Conservation (phyloP, 805 yeast genomes). For the Candida corydali region DNA sequence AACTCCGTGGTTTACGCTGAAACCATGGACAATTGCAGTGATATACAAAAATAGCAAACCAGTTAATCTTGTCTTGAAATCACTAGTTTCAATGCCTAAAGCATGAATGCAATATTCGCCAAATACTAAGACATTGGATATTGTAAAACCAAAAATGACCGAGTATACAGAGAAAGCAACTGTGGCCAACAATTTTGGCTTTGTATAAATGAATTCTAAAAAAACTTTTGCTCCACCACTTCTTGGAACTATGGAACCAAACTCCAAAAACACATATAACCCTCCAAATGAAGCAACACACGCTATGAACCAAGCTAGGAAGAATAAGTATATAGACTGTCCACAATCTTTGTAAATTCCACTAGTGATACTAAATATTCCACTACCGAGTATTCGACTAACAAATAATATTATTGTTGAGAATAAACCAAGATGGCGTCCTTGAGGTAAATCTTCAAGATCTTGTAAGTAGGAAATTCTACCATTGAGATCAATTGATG, state of each 20-base stretch:
- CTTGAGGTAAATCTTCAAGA: slow-evolving; percentile 61
- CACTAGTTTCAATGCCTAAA: slow-evolving; percentile 36
- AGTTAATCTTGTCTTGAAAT: slow-evolving; percentile 29
- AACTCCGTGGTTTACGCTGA: slow-evolving; percentile 58
- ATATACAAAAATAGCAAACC: slow-evolving; percentile 25
- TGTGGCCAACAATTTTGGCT: slow-evolving; percentile 53
- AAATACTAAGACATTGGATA: slow-evolving; percentile 55
- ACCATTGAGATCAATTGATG: slow-evolving; percentile 9
- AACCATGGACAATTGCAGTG: slow-evolving; percentile 46
- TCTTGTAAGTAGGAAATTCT: slow-evolving; percentile 22
- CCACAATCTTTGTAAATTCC: slow-evolving; percentile 65
- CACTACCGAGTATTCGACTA: slow-evolving; percentile 72
- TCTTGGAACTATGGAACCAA: slow-evolving; percentile 68
- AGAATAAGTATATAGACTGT: slow-evolving; percentile 58
- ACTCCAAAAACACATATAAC: slow-evolving; percentile 58
- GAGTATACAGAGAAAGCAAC: slow-evolving; percentile 48
- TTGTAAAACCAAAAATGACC: slow-evolving; percentile 50
- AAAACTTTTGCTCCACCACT: slow-evolving; percentile 71
- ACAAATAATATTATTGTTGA: slow-evolving; percentile 62
- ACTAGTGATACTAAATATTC: slow-evolving; percentile 71
- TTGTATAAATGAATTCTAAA: slow-evolving; percentile 60
- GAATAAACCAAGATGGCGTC: slow-evolving; percentile 67
- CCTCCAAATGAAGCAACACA: slow-evolving; percentile 65
- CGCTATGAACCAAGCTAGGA: slow-evolving; percentile 60
- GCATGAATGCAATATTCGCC: slow-evolving; percentile 55